A percentile compares a stretch with the other conserved stretches of the same genome.
phyloP scores from a whole-genome alignment of 768 basidiomycete species.

The Panus rudis region DNA sequence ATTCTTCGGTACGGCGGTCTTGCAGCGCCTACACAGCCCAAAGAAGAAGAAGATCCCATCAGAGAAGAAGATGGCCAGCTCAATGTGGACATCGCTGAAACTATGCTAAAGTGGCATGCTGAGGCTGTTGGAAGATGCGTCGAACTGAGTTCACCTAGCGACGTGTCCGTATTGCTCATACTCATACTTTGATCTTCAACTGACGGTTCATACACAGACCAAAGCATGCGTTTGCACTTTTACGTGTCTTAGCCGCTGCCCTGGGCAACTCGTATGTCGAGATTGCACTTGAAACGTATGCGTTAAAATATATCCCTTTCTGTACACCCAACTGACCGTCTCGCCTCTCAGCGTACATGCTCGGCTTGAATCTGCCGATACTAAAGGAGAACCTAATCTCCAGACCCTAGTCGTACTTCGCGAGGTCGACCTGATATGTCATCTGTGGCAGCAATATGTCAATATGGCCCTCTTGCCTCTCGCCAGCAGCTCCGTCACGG shows the following conservation, averaged over 20 bases:
- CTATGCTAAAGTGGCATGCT: constrained; percentile 95
- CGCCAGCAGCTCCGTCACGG: constrained; percentile 76
- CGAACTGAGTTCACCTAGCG: constrained; percentile 73
- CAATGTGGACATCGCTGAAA: constrained; percentile 71
- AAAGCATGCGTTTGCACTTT: constrained; percentile 79
- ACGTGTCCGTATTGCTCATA: constrained; percentile 60
- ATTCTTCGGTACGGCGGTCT: constrained; percentile 89
- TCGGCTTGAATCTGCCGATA: constrained; percentile 66
- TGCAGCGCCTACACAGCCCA: constrained; percentile 17
- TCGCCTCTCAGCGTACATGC: constrained; percentile 49
- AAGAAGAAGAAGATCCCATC: constrained; percentile 58
- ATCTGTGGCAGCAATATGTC: constrained; percentile 96
- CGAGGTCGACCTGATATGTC: constrained; percentile 79
- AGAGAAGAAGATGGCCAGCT: constrained; percentile 80
- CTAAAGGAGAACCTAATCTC: constrained; percentile 75
- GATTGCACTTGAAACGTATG: constrained; percentile 87
- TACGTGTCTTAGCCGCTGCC: constrained; percentile 81
- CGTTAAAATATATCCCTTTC: constrained; percentile 2
- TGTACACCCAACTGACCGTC: neutral
- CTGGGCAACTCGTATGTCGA: constrained; percentile 82
- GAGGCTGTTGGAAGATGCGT: constrained; percentile 94
- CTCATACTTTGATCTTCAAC: neutral
- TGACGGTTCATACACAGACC: constrained; percentile 42
- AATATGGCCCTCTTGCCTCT: constrained; percentile 86
- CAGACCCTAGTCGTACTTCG: constrained; percentile 58